Percentiles rank a stretch among this genome's conserved stretches.
Evolutionary conservation across 768 basidiomycete genomes (phyloP).

Genomic region (Rhizopogon vinicolor): DNA sequence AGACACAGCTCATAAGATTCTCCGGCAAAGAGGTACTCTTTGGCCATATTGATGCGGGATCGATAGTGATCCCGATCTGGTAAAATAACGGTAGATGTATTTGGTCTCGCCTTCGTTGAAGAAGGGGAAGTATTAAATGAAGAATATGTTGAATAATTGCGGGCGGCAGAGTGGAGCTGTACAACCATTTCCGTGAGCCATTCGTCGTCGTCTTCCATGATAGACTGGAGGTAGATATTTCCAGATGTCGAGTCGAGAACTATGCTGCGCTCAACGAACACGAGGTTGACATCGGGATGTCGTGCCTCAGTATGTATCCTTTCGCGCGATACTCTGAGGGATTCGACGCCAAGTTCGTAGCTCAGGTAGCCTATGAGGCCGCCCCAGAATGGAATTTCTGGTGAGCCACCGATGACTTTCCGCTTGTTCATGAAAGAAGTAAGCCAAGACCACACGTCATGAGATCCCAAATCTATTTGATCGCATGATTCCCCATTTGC

Average conservation of each 20-base stretch:
- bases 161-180: constrained; percentile 11
- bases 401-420: constrained; percentile 41
- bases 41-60: constrained; percentile 60
- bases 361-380: constrained; percentile 75
- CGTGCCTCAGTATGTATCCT: constrained; percentile 20
- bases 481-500: constrained; percentile 29
- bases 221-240: constrained; percentile 58
- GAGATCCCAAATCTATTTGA: constrained; percentile 40
- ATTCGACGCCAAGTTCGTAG: constrained; percentile 71
- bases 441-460: constrained; percentile 73
- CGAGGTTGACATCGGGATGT: constrained; percentile 71
- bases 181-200: constrained; percentile 51
- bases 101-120: constrained; percentile 19
- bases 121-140: constrained; percentile 14
- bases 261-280: constrained; percentile 77
- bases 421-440: constrained; percentile 58
- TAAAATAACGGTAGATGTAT: constrained; percentile 34
- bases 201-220: constrained; percentile 48
- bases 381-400: constrained; percentile 76
- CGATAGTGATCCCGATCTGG: constrained; percentile 63
- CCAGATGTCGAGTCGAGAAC: constrained; percentile 55
- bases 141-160: constrained; percentile 9
- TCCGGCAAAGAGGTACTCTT: constrained; percentile 73
- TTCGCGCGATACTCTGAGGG: constrained; percentile 42
- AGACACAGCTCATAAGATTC: constrained; percentile 94